Percentiles rank a stretch among this genome's conserved stretches.
These are phyloP conservation scores for Trichosporon coremiiforme DNA, from an alignment of 1,284 basidiomycete genomes.

Conservation along the genomic window DNA sequence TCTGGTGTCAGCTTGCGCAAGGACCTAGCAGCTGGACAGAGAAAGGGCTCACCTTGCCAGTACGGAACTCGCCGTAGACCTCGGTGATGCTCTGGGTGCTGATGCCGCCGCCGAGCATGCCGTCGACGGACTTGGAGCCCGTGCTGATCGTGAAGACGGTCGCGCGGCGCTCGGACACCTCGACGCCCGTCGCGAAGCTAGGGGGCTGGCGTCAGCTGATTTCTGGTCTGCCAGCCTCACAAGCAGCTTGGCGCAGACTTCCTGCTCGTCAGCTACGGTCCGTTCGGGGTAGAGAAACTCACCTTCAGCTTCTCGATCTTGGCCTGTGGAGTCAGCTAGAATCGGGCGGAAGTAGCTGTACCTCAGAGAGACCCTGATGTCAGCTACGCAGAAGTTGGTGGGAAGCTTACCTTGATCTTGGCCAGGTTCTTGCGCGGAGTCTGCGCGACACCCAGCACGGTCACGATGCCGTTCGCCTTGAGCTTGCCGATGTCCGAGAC, in stretches of 20 bases:
- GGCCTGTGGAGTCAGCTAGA: slow-evolving; percentile 56
- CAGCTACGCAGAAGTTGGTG: background rate
- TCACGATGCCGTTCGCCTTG: slow-evolving; percentile 64
- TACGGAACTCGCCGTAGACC: slow-evolving; percentile 58
- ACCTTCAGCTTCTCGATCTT: slow-evolving; percentile 96
- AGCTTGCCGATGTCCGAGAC: slow-evolving; percentile 90
- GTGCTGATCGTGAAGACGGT: slow-evolving; percentile 78
- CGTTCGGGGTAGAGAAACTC: slow-evolving; percentile 22
- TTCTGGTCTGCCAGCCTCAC: slow-evolving; percentile 54
- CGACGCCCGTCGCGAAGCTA: slow-evolving; percentile 83
- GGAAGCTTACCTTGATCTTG: slow-evolving; percentile 79
- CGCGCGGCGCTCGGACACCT: slow-evolving; percentile 79
- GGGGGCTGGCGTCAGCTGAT: slow-evolving; percentile 64
- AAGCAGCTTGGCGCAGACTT: slow-evolving; percentile 79
- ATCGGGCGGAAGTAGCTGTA: slow-evolving; percentile 15
- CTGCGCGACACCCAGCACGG: slow-evolving; percentile 61
- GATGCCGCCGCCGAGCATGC: slow-evolving; percentile 80
- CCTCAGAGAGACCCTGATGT: slow-evolving; percentile 50
- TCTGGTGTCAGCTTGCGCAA: slow-evolving; percentile 66
- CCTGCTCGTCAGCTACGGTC: slow-evolving; percentile 59
- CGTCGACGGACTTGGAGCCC: slow-evolving; percentile 86
- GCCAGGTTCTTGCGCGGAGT: slow-evolving; percentile 81
- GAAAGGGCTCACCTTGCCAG: slow-evolving; percentile 62
- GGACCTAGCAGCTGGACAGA: slow-evolving; percentile 24
- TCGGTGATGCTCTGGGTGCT: slow-evolving; percentile 87